Evolutionary conservation across 164 flowering plant genomes (phyloP).

Genomic region (Stephania cephalantha): DNA sequence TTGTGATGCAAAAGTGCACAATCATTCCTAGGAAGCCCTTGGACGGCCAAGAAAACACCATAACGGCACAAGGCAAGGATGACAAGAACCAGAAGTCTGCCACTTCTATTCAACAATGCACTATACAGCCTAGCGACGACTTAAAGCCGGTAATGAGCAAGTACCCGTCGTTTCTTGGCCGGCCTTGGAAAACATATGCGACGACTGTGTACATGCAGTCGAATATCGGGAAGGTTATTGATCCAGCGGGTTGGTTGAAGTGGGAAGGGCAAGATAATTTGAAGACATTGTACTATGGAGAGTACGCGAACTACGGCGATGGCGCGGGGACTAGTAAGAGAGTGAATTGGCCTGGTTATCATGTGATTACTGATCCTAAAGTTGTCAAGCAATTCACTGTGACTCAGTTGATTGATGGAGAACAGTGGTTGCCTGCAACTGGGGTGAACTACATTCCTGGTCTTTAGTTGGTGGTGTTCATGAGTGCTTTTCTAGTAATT

Average conservation of each 20-base stretch:
- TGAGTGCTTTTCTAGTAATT: no score
- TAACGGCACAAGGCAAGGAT: slow-evolving; percentile 34
- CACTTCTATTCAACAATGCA: slow-evolving; percentile 27
- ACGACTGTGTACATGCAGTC: slow-evolving; percentile 22
- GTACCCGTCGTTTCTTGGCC: slow-evolving; percentile 17
- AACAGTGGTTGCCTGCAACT: slow-evolving; percentile 13
- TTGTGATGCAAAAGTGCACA: slow-evolving; percentile 28
- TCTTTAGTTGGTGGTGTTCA: neutral
- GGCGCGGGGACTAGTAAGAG: slow-evolving; percentile 21
- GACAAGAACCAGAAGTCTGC: slow-evolving; percentile 35
- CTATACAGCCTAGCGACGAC: slow-evolving; percentile 22
- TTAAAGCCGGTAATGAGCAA: slow-evolving; percentile 17
- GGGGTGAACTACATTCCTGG: slow-evolving; percentile 22
- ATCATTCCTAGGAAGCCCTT: slow-evolving; percentile 23
- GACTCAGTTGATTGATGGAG: slow-evolving; percentile 20
- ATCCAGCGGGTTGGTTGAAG: slow-evolving; percentile 21
- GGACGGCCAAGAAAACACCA: slow-evolving; percentile 26
- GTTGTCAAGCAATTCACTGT: slow-evolving; percentile 21
- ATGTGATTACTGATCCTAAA: slow-evolving; percentile 13
- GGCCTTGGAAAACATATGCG: slow-evolving; percentile 24
- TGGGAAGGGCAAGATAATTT: slow-evolving; percentile 12
- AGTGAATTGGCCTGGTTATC: slow-evolving; percentile 26
- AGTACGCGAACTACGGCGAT: slow-evolving; percentile 18
- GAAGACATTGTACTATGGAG: slow-evolving; percentile 23
- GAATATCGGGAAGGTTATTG: slow-evolving; percentile 10